Evolutionary conservation across 2,329 filamentous ascomycete genomes (phyloP).

Genomic region (Trichophyton equinum): DNA sequence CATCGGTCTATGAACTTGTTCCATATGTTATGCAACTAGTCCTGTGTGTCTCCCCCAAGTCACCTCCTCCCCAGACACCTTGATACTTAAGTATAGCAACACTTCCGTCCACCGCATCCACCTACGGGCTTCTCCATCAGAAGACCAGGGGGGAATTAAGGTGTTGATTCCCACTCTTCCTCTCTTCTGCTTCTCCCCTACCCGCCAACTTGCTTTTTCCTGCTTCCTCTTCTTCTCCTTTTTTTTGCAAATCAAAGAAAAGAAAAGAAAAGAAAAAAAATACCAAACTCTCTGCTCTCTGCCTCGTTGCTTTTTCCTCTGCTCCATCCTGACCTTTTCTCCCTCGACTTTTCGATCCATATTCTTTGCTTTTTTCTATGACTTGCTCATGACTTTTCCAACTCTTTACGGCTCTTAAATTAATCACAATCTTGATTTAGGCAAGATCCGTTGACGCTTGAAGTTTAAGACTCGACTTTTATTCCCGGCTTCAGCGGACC

Average conservation of each 20-base stretch:
- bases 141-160: background rate
- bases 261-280: too few species aligned
- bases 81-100: background rate
- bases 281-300: background rate
- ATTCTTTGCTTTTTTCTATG: conserved; percentile 1
- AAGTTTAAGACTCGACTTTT: conserved; percentile 5
- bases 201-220: background rate
- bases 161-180: background rate
- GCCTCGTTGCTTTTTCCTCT: background rate
- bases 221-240: background rate
- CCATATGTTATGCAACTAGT: conserved; percentile 1
- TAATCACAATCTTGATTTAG: conserved; percentile 6
- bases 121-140: background rate
- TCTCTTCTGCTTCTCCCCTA: background rate
- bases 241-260: background rate
- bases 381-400: conserved; percentile 6
- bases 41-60: conserved; percentile 3
- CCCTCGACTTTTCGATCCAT: background rate
- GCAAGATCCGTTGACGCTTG: conserved; percentile 4
- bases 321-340: background rate
- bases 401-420: conserved; percentile 6
- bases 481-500: conserved; percentile 6
- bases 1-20: background rate
- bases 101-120: background rate
- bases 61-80: background rate